Conservation (phyloP, 148 eudicot genomes). For the Arctostaphylos glauca region DNA sequence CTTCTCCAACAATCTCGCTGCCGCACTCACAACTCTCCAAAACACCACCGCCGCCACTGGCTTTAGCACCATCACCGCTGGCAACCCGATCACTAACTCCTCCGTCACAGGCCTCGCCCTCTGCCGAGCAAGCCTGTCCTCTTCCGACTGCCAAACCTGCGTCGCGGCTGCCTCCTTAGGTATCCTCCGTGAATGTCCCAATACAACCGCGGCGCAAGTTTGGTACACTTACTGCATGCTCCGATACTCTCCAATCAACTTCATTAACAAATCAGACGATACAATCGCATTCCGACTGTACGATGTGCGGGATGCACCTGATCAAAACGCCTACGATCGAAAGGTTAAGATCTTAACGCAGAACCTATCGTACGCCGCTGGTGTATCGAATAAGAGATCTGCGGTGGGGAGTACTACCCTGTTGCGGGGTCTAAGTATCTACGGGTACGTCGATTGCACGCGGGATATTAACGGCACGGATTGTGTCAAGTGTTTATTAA, state of each 20-base stretch:
- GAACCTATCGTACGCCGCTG: conserved; percentile 1
- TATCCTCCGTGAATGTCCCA: not conserved
- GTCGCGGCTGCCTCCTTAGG: not conserved
- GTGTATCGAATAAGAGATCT: not conserved
- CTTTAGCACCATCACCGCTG: not conserved
- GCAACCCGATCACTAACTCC: not conserved
- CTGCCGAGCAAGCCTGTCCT: conserved; percentile 4
- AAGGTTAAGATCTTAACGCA: not conserved
- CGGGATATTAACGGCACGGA: conserved; percentile 9
- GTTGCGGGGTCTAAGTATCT: not conserved
- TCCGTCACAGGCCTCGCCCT: conserved; percentile 8
- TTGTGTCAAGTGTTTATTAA: not conserved
- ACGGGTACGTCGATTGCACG: conserved; percentile 19
- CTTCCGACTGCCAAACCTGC: conserved; percentile 9
- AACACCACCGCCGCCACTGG: conserved; percentile 7
- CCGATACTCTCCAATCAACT: not conserved
- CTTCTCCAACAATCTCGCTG: conserved; percentile 1
- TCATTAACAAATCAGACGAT: not conserved
- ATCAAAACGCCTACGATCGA: not conserved
- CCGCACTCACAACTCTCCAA: not conserved
- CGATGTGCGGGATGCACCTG: not conserved
- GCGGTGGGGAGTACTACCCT: not conserved
- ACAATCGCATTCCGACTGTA: not conserved
- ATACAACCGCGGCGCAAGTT: conserved; percentile 10
- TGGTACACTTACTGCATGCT: conserved; percentile 10